Evolutionary conservation across 1,139 yeast species (phyloP).

Genomic region (Kazachstania sp.): DNA sequence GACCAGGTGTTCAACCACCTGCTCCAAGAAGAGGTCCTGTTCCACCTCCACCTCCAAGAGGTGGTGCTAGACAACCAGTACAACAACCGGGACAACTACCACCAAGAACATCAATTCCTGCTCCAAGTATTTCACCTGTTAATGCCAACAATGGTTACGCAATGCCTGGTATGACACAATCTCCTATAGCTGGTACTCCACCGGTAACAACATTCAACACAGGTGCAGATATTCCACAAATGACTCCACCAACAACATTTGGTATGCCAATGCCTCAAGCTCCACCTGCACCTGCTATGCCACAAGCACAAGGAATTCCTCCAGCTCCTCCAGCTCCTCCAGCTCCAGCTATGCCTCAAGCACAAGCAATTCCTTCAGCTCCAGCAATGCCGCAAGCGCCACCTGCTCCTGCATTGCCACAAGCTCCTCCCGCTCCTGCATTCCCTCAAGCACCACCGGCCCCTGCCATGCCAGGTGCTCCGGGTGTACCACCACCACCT

Average conservation of each 20-base stretch:
- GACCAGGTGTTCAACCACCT: constrained; percentile 29
- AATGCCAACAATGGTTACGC: background rate
- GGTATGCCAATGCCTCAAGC: background rate
- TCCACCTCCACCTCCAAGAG: constrained; percentile 26
- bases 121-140: background rate
- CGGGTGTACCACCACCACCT: too few species aligned
- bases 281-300: constrained; percentile 1
- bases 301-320: constrained; percentile 12
- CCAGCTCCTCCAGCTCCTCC: background rate
- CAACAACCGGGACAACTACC: constrained; percentile 13
- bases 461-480: too few species aligned
- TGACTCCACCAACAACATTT: background rate
- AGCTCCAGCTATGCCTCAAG: background rate
- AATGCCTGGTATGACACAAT: background rate
- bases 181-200: constrained; percentile 20
- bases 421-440: too few species aligned
- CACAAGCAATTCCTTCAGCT: constrained; percentile 1
- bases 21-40: constrained; percentile 31
- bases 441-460: too few species aligned
- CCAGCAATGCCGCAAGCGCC: constrained; percentile 3
- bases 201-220: constrained; percentile 15
- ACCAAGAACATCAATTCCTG: background rate
- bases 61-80: constrained; percentile 13
- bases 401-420: constrained; percentile 7
- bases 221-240: background rate